Evolutionary conservation across 2,329 filamentous ascomycete species (phyloP), one percentile per base, ranked within the genome.

Genomic region (Diaporthe citrichinensis): DNA sequence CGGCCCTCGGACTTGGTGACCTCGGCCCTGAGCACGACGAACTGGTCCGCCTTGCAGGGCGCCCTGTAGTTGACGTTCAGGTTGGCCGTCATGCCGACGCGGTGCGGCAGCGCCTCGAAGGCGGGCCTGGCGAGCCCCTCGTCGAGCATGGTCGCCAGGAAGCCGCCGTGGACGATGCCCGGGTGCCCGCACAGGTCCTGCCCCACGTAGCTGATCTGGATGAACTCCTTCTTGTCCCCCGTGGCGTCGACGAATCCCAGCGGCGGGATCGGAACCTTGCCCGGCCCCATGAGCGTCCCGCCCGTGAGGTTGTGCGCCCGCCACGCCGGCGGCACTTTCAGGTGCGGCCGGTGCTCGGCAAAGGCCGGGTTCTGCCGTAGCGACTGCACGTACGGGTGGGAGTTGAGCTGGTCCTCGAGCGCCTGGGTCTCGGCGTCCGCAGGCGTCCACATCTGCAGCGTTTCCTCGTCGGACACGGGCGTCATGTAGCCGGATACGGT

Each of bases 101-200:
- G 94, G 82, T 96, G 95, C 41, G 96, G 96, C 81, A 98, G 87
- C 34, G 95, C 95, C 7, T 92, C 92, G 84, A 98, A 98, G 82
- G 94, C 97, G 84, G 95, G 97, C 73, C 95, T 89, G 44, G 94
- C 96, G 58, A 98, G 87, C 0, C 95, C 95, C 84, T 98, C 96
- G 82, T 98, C 96, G 72, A 98, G 87, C 82, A 98, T 89, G 17
- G 96, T 98, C n/a, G 96, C 96, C 74, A 98, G 87, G 78, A 98
- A 86, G 0, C 96, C 96, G 69, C 96, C 96, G 83, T 98, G 97
- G 9, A 98, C 90, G 77, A 98, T 95, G 3, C 94, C 95, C 8
- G 95, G 94, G 83, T 98, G 96, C 2, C 96, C 96, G 82, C 95
- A 98, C 55, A 98, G 87, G 80, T 94, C 92, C 3, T 89, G 85